Evolutionary conservation across 1,139 yeast genomes (phyloP).

Genomic region (Saccharomycopsis crataegensis): DNA sequence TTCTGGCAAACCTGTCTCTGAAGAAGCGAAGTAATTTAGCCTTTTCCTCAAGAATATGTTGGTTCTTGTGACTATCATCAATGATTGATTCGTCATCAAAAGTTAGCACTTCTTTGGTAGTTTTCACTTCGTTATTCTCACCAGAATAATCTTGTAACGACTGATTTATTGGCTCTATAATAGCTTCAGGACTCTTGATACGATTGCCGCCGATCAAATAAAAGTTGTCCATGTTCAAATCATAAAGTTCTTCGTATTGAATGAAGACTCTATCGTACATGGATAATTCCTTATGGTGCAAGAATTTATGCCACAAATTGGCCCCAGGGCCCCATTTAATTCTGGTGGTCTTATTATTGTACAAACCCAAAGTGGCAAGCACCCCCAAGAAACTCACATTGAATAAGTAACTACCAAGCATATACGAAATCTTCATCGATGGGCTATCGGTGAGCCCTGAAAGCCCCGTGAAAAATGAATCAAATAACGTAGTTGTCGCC

Average conservation of each 20-base stretch:
- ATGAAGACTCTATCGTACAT: constrained; percentile 16
- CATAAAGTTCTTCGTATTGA: constrained; percentile 19
- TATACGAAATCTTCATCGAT: constrained; percentile 15
- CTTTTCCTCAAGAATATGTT: constrained; percentile 8
- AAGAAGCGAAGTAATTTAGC: constrained; percentile 12
- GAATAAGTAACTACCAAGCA: constrained; percentile 19
- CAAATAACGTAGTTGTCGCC: constrained; percentile 5
- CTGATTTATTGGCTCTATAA: not conserved
- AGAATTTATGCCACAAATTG: constrained; percentile 14
- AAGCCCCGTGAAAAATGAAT: constrained; percentile 2
- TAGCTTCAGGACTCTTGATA: not conserved
- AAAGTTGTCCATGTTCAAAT: constrained; percentile 17
- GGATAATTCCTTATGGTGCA: constrained; percentile 18
- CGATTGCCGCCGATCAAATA: constrained; percentile 14
- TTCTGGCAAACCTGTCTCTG: constrained; percentile 11
- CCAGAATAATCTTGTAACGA: not conserved
- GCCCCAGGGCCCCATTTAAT: constrained; percentile 20
- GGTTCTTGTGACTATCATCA: not conserved
- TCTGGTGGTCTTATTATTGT: constrained; percentile 14
- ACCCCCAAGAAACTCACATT: constrained; percentile 17
- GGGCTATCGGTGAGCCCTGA: constrained; percentile 7
- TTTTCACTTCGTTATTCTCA: not conserved
- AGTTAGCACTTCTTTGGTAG: not conserved
- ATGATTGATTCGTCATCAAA: not conserved
- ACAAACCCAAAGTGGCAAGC: constrained; percentile 13